Conservation (phyloP, 805 yeast species). For the Nadsonia fulvescens region DNA sequence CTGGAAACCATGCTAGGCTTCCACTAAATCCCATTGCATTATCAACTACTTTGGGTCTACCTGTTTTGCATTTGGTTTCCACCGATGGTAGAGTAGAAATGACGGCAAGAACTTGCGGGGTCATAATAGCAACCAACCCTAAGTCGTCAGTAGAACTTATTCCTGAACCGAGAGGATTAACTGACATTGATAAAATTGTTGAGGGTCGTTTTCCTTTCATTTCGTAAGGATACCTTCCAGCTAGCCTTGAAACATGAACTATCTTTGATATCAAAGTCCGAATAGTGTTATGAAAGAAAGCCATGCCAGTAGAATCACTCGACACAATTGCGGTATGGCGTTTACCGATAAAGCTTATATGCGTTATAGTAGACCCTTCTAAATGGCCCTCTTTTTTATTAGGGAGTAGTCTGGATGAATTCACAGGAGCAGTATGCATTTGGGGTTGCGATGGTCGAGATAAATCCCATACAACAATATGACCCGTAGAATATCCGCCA, state of each 20-base stretch:
- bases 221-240: conserved; percentile 28
- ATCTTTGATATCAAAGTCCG: conserved; percentile 36
- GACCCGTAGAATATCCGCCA: conserved; percentile 51
- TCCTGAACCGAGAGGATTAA: conserved; percentile 44
- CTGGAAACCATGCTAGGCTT: conserved; percentile 49
- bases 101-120: conserved; percentile 30
- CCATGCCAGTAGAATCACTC: conserved; percentile 37
- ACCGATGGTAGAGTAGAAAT: conserved; percentile 35
- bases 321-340: conserved; percentile 39
- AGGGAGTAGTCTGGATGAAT: conserved; percentile 6
- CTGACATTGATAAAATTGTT: conserved; percentile 25
- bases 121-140: conserved; percentile 44
- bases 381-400: conserved; percentile 22
- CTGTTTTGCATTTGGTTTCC: conserved; percentile 35
- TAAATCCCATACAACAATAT: conserved; percentile 52
- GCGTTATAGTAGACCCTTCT: conserved; percentile 22
- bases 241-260: conserved; percentile 28
- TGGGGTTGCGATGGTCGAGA: conserved; percentile 16
- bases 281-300: conserved; percentile 46
- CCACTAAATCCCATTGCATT: conserved; percentile 22
- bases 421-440: conserved; percentile 17
- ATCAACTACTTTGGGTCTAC: conserved; percentile 25
- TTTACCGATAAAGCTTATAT: conserved; percentile 29
- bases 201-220: conserved; percentile 10
- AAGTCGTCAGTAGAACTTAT: conserved; percentile 35